Conservation (phyloP, 2,329 filamentous ascomycete species). For the Verticillium isaacii region DNA sequence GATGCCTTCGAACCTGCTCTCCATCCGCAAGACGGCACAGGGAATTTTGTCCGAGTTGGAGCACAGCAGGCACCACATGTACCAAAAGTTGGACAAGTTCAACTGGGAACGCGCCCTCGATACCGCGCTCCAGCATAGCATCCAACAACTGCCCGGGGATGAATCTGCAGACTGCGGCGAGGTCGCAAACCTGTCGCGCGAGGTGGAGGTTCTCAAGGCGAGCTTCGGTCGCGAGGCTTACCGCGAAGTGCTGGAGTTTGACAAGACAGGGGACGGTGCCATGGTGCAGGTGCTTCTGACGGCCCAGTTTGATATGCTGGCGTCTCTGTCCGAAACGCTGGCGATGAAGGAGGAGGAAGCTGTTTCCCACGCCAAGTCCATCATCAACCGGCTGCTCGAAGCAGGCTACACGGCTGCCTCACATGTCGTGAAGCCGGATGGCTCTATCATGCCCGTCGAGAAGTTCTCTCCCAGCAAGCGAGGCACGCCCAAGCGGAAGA, state of each 20-base stretch:
- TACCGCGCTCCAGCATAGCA: slow-evolving; percentile 79
- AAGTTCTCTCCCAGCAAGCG: slow-evolving; percentile 65
- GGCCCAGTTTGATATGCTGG: slow-evolving; percentile 87
- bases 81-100: slow-evolving; percentile 73
- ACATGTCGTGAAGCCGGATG: slow-evolving; percentile 88
- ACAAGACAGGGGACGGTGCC: slow-evolving; percentile 72
- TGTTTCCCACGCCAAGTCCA: slow-evolving; percentile 69
- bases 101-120: slow-evolving; percentile 88
- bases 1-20: slow-evolving; percentile 63
- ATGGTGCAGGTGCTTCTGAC: slow-evolving; percentile 79
- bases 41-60: slow-evolving; percentile 88
- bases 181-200: slow-evolving; percentile 66
- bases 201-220: slow-evolving; percentile 80
- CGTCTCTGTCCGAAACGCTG: slow-evolving; percentile 76
- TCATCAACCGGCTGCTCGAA: slow-evolving; percentile 74
- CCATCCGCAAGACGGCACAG: slow-evolving; percentile 82
- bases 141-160: slow-evolving; percentile 59
- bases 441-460: slow-evolving; percentile 55
- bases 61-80: slow-evolving; percentile 82
- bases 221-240: slow-evolving; percentile 79
- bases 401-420: slow-evolving; percentile 69
- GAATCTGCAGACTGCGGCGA: slow-evolving; percentile 61
- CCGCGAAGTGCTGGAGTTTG: slow-evolving; percentile 73
- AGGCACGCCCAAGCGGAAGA: slow-evolving; percentile 75
- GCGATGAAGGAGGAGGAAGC: slow-evolving; percentile 81